Evolutionary conservation across 176 grass and related monocot species (phyloP).

Genomic region (Juncus effusus): DNA sequence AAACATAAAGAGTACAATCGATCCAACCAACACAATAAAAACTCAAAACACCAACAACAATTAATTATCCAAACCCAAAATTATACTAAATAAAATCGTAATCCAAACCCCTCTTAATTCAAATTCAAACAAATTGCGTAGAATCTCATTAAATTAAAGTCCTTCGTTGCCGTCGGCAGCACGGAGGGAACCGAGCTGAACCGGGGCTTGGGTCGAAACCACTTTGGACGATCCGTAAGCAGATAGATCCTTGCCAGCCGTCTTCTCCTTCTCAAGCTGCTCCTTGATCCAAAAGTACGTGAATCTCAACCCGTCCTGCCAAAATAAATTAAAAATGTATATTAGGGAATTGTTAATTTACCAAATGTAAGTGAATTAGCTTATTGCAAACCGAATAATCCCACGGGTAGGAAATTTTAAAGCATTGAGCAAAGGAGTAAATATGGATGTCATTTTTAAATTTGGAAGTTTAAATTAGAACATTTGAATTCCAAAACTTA

Average conservation of each 20-base stretch:
- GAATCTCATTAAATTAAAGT: constrained; percentile 23
- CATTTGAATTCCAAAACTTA: background rate
- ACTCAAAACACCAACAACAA: constrained; percentile 17
- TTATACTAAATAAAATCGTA: constrained; percentile 12
- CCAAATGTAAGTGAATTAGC: too few species aligned
- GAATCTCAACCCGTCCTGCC: constrained; percentile 63
- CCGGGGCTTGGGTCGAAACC: constrained; percentile 59
- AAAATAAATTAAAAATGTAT: background rate
- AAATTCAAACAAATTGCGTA: background rate
- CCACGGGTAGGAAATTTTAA: background rate
- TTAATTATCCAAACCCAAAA: constrained; percentile 1
- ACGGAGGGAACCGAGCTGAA: constrained; percentile 71
- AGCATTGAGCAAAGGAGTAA: background rate
- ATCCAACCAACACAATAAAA: constrained; percentile 7
- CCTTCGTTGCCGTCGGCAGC: constrained; percentile 68
- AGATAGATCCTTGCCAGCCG: constrained; percentile 36
- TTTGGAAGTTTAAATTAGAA: background rate
- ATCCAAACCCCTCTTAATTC: constrained; percentile 1
- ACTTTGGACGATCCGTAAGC: constrained; percentile 68
- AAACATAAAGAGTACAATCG: constrained; percentile 2
- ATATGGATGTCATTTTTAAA: background rate
- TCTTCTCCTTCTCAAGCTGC: constrained; percentile 71
- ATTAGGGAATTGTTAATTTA: too few species aligned
- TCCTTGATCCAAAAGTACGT: constrained; percentile 96
- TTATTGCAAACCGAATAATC: background rate